These are phyloP conservation scores for Tolypocladium paradoxum DNA, from an alignment of 2,329 filamentous ascomycete genomes.

Conservation along the genomic window DNA sequence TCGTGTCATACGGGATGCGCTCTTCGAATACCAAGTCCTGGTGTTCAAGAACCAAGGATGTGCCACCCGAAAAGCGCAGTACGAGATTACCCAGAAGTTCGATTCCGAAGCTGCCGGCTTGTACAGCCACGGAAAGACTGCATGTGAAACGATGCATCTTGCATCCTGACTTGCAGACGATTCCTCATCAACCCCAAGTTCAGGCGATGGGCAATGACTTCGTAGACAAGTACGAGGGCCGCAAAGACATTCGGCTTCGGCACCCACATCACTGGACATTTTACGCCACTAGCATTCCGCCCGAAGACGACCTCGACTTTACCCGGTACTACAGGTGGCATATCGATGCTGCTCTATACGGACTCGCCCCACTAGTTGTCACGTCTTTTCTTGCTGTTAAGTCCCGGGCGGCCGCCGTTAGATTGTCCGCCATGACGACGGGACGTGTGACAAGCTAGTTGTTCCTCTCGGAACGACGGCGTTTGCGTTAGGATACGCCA, in stretches of 20 bases:
- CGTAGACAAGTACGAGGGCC: neutral
- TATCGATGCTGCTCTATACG: neutral
- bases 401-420: neutral
- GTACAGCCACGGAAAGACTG: slow-evolving; percentile 71
- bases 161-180: slow-evolving; percentile 70
- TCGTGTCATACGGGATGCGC: neutral
- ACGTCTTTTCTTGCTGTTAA: neutral
- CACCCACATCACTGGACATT: neutral
- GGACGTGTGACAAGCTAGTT: neutral
- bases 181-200: slow-evolving; percentile 63
- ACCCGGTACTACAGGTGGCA: neutral
- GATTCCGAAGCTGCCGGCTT: slow-evolving; percentile 51
- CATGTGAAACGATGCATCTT: slow-evolving; percentile 55
- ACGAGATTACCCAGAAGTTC: slow-evolving; percentile 61
- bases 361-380: neutral
- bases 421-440: neutral
- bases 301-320: neutral
- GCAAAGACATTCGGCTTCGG: neutral
- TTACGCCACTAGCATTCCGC: neutral
- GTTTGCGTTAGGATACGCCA: neutral
- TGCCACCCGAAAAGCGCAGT: slow-evolving; percentile 39
- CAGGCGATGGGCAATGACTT: neutral
- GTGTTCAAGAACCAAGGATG: neutral
- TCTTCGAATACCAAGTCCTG: neutral
- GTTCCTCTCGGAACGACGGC: neutral